These are phyloP conservation scores for Jackrogersella minutella DNA, from an alignment of 495 filamentous ascomycete species.

Conservation along the genomic window DNA sequence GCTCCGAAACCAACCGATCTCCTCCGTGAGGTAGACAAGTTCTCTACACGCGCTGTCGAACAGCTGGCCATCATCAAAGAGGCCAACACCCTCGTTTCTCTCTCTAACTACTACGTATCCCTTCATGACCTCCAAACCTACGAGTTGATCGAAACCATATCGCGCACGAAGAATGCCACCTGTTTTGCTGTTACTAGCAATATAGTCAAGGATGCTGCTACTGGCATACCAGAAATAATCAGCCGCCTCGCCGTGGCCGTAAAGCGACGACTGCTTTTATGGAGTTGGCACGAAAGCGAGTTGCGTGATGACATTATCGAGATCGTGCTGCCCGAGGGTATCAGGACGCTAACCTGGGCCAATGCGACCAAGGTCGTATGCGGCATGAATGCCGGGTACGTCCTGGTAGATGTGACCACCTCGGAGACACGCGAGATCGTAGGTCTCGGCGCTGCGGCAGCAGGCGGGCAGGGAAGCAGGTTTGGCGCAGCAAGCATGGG, in stretches of 20 bases:
- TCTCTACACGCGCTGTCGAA: conserved; percentile 86
- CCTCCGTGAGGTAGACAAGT: conserved; percentile 90
- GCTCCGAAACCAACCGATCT: conserved; percentile 76
- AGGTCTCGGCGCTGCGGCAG: conserved; percentile 75
- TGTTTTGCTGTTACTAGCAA: conserved; percentile 94
- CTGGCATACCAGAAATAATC: conserved; percentile 88
- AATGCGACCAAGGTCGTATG: conserved; percentile 84
- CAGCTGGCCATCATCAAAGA: conserved; percentile 96
- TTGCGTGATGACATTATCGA: conserved; percentile 75
- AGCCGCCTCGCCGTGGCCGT: conserved; percentile 89
- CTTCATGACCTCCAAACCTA: conserved; percentile 90
- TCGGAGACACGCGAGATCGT: conserved; percentile 76
- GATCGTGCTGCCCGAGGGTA: conserved; percentile 77
- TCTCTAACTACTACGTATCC: conserved; percentile 86
- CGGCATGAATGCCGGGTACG: conserved; percentile 86
- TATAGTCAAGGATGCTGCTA: conserved; percentile 86
- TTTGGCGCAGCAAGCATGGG: conserved; percentile 75
- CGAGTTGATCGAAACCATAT: conserved; percentile 73
- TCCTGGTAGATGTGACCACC: conserved; percentile 84
- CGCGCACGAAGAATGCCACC: conserved; percentile 83
- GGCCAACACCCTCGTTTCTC: conserved; percentile 85
- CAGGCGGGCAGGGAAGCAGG: conserved; percentile 71
- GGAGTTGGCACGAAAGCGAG: conserved; percentile 97
- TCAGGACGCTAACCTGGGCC: conserved; percentile 89
- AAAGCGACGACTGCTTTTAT: conserved; percentile 87